These are phyloP conservation scores for Caloboletus firmus DNA, from an alignment of 1,284 basidiomycete species.

Conservation along the genomic window DNA sequence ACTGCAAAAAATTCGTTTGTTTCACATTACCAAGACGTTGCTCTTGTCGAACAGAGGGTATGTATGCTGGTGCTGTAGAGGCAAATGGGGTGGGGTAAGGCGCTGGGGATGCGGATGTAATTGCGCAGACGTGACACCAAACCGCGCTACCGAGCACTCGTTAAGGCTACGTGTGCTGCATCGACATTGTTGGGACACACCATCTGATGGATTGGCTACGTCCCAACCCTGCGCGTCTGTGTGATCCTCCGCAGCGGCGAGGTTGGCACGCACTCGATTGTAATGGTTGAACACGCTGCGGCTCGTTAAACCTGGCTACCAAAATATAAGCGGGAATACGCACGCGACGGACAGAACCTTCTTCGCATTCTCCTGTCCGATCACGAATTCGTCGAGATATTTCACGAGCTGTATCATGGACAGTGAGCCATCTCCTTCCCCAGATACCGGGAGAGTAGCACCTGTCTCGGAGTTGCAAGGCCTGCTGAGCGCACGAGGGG, in stretches of 20 bases:
- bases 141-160: constrained; percentile 27
- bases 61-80: constrained; percentile 44
- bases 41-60: constrained; percentile 86
- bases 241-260: constrained; percentile 49
- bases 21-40: constrained; percentile 82
- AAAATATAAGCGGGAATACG: constrained; percentile 35
- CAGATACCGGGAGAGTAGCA: constrained; percentile 28
- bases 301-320: constrained; percentile 3
- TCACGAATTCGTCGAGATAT: constrained; percentile 87
- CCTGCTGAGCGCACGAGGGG: constrained; percentile 38
- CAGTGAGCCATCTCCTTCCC: constrained; percentile 7
- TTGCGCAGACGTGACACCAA: constrained; percentile 50
- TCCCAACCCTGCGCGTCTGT: constrained; percentile 36
- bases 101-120: constrained; percentile 54
- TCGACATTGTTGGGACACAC: constrained; percentile 29
- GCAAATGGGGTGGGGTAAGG: constrained; percentile 38
- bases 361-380: constrained; percentile 92
- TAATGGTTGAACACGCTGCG: constrained; percentile 90
- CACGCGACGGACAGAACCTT: constrained; percentile 90
- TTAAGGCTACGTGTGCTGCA: background rate
- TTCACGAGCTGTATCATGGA: constrained; percentile 62
- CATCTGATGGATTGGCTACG: constrained; percentile 30
- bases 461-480: constrained; percentile 72
- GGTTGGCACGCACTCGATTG: constrained; percentile 72
- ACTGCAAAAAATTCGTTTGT: background rate